Conservation (phyloP, 495 filamentous ascomycete species). For the Neurospora pannonica region DNA sequence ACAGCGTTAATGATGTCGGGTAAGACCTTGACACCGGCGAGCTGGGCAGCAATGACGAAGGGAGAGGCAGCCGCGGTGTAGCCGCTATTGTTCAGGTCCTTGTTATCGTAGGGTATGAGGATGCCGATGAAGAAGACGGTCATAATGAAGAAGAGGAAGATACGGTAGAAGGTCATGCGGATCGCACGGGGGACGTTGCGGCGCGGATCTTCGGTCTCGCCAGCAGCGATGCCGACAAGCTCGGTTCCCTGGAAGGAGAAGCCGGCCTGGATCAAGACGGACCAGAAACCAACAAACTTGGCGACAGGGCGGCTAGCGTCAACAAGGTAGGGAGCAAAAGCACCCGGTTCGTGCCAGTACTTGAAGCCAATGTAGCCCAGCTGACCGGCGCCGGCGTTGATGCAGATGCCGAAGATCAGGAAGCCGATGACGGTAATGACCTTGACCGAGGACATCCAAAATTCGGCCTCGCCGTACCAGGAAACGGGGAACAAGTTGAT, state of each 20-base stretch:
- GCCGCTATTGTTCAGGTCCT: constrained; percentile 37
- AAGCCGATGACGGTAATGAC: constrained; percentile 65
- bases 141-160: constrained; percentile 58
- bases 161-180: constrained; percentile 47
- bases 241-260: constrained; percentile 47
- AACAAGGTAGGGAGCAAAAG: constrained; percentile 50
- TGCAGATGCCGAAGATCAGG: constrained; percentile 55
- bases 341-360: constrained; percentile 61
- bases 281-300: constrained; percentile 38
- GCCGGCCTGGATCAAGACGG: constrained; percentile 36
- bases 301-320: constrained; percentile 25
- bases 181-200: constrained; percentile 45
- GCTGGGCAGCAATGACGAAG: constrained; percentile 56
- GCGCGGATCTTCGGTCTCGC: constrained; percentile 53
- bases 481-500: constrained; percentile 60
- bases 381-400: constrained; percentile 57
- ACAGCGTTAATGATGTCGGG: constrained; percentile 66
- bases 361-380: constrained; percentile 60
- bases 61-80: constrained; percentile 52
- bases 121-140: constrained; percentile 61
- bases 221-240: constrained; percentile 56
- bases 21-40: constrained; percentile 55
- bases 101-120: constrained; percentile 49
- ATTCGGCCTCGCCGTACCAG: constrained; percentile 66
- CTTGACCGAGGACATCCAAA: constrained; percentile 66